Percentiles rank a stretch among this genome's conserved stretches.
Conservation (phyloP, 1,284 basidiomycete species). For the Inonotus hispidus region DNA sequence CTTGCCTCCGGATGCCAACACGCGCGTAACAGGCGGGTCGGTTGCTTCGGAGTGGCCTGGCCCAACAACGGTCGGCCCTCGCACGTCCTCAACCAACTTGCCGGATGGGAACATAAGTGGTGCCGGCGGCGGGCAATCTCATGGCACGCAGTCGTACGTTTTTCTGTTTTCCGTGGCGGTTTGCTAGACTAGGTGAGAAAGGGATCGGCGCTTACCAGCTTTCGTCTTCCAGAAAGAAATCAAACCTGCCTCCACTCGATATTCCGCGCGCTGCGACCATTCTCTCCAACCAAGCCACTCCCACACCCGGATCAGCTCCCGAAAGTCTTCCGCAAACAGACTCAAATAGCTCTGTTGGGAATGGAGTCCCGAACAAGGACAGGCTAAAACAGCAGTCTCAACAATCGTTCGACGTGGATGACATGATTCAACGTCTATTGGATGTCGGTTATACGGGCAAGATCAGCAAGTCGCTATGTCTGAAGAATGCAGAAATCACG, state of each 20-base stretch:
- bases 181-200: slow-evolving; percentile 29
- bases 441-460: slow-evolving; percentile 98
- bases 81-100: slow-evolving; percentile 20
- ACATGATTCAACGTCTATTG: slow-evolving; percentile 95
- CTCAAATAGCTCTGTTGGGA: slow-evolving; percentile 24
- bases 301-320: slow-evolving; percentile 39
- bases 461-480: slow-evolving; percentile 92
- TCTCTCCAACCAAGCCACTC: slow-evolving; percentile 49
- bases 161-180: slow-evolving; percentile 33
- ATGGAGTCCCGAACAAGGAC: slow-evolving; percentile 49
- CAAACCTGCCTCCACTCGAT: slow-evolving; percentile 55
- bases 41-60: slow-evolving; percentile 19
- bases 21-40: slow-evolving; percentile 13
- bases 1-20: slow-evolving; percentile 20
- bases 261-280: slow-evolving; percentile 71
- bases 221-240: slow-evolving; percentile 30
- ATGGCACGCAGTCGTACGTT: slow-evolving; percentile 23
- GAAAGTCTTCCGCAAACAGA: slow-evolving; percentile 36
- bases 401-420: slow-evolving; percentile 84
- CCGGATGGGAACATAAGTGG: not conserved
- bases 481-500: slow-evolving; percentile 96
- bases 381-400: slow-evolving; percentile 36
- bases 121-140: slow-evolving; percentile 30
- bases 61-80: not conserved
- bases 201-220: not conserved